Evolutionary conservation across 1,284 basidiomycete species (phyloP).

Genomic region (Ceratobasidium sp.): DNA sequence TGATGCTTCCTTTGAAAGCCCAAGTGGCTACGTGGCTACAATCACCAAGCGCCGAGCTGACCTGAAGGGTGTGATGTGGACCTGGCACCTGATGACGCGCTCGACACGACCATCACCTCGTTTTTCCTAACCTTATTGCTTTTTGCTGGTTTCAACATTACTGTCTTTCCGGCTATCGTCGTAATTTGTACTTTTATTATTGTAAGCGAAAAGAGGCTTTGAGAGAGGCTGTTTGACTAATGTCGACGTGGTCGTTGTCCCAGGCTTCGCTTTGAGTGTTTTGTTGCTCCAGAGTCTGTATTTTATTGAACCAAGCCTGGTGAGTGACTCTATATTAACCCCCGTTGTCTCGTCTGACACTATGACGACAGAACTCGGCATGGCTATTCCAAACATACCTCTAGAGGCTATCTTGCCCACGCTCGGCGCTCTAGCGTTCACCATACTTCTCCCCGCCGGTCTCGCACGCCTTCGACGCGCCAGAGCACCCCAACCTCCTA

Average conservation of each 20-base stretch:
- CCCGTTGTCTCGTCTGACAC: background rate
- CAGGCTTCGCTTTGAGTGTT: background rate
- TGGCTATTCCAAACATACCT: constrained; percentile 12
- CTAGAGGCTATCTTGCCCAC: constrained; percentile 12
- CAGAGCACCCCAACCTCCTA: background rate
- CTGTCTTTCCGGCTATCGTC: background rate
- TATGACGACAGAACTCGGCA: background rate
- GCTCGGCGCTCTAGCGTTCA: constrained; percentile 17
- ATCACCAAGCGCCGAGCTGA: constrained; percentile 1
- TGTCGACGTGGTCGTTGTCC: background rate
- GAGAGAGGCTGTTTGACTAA: background rate
- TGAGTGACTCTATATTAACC: background rate
- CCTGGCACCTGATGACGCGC: constrained; percentile 7
- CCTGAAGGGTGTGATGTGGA: background rate
- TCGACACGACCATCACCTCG: constrained; percentile 14
- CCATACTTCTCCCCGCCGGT: constrained; percentile 17
- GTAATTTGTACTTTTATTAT: background rate
- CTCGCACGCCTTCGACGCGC: background rate
- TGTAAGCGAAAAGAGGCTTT: background rate
- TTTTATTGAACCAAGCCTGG: background rate
- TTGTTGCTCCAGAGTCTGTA: background rate
- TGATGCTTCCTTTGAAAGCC: background rate
- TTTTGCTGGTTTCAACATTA: background rate
- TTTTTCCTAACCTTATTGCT: constrained; percentile 11
- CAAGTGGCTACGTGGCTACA: constrained; percentile 8